Percentiles rank a stretch among this genome's conserved stretches.
Conservation (phyloP, 371 early-diverging fungal genomes). For the Mucor irregularis region DNA sequence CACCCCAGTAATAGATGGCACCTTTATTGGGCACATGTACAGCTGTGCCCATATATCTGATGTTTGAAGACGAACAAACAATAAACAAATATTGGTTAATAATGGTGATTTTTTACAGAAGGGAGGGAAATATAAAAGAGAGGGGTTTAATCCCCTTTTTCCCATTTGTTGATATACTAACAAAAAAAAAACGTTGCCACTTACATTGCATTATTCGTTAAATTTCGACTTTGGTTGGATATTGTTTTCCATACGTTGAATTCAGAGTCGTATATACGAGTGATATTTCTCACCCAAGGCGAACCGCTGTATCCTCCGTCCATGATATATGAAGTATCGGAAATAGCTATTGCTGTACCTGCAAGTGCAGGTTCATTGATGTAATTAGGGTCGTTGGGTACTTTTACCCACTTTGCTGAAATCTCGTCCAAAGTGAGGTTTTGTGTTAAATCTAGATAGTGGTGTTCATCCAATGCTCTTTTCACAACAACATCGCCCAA, state of each 20-base stretch:
- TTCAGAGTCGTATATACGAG: constrained; percentile 5
- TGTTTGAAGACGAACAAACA: background rate
- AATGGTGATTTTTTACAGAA: too few relatives aligned
- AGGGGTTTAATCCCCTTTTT: background rate
- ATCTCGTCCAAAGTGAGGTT: background rate
- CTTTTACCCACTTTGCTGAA: constrained; percentile 1
- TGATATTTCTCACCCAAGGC: constrained; percentile 3
- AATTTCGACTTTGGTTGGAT: constrained; percentile 1
- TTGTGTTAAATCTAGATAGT: constrained; percentile 13
- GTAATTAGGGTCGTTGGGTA: constrained; percentile 2
- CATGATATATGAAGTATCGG: background rate
- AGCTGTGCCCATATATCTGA: constrained; percentile 17
- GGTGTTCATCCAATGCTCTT: constrained; percentile 5
- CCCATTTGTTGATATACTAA: background rate
- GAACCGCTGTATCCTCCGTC: constrained; percentile 15
- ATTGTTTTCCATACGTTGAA: constrained; percentile 4
- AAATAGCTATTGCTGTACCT: background rate
- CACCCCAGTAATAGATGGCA: constrained; percentile 18
- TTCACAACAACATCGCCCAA: background rate
- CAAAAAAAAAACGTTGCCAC: background rate
- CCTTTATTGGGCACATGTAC: constrained; percentile 9
- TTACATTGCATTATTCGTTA: constrained; percentile 12
- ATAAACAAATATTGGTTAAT: background rate
- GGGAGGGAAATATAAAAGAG: too few relatives aligned
- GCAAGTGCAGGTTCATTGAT: constrained; percentile 3